Conservation (phyloP, 805 yeast genomes). For the Blastobotrys chiropterorum region DNA sequence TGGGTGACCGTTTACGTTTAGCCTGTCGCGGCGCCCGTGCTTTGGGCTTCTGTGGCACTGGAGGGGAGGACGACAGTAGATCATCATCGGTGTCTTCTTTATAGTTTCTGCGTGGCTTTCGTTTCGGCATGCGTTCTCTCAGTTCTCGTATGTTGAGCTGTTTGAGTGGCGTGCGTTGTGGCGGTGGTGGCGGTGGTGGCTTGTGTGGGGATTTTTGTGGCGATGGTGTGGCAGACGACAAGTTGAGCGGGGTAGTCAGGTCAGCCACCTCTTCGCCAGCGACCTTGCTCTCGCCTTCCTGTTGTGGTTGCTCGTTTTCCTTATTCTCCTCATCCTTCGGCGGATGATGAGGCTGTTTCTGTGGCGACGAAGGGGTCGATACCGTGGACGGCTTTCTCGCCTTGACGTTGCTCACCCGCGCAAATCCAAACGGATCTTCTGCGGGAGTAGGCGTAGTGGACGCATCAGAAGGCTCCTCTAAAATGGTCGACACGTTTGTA, state of each 20-base stretch:
- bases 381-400: constrained; percentile 1
- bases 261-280: background rate
- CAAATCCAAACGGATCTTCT: constrained; percentile 13
- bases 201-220: constrained; percentile 1
- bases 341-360: background rate
- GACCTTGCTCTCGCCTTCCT: background rate
- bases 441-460: background rate
- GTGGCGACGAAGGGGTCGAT: background rate
- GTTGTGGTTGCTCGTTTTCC: background rate
- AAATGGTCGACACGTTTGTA: constrained; percentile 5
- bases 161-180: background rate
- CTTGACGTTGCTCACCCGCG: constrained; percentile 2
- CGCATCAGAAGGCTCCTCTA: constrained; percentile 1
- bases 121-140: background rate
- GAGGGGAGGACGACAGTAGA: background rate
- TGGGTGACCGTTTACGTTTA: background rate
- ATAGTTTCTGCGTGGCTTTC: background rate
- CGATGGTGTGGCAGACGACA: background rate
- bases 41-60: background rate
- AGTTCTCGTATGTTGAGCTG: background rate
- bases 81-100: background rate
- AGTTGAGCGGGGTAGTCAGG: background rate
- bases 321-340: background rate
- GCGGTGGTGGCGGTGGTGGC: background rate
- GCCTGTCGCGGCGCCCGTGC: background rate